Evolutionary conservation across 495 filamentous ascomycete species (phyloP).

Genomic region (Corynascus novoguineensis): DNA sequence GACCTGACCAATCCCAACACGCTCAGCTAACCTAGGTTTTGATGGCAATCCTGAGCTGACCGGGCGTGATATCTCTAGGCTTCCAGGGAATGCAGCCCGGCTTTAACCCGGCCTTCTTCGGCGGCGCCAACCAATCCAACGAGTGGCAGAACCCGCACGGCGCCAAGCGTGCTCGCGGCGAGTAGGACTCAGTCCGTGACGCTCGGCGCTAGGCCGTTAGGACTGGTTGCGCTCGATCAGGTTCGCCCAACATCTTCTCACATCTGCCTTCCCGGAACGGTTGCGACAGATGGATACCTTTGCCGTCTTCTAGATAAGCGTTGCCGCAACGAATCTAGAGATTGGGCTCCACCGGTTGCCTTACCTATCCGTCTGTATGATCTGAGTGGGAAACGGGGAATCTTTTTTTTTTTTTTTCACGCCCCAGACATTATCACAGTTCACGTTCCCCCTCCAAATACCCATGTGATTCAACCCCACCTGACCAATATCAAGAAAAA

Average conservation of each 20-base stretch:
- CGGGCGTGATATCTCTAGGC: constrained; percentile 33
- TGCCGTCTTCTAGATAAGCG: not conserved
- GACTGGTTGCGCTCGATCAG: not conserved
- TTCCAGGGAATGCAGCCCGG: constrained; percentile 64
- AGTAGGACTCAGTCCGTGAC: constrained; percentile 23
- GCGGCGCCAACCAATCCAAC: constrained; percentile 19
- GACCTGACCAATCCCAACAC: not conserved
- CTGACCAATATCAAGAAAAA: not conserved
- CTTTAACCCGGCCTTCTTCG: constrained; percentile 81
- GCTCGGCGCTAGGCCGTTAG: not conserved
- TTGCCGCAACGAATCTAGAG: not conserved
- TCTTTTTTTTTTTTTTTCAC: not conserved
- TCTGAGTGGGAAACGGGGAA: not conserved
- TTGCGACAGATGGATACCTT: too few relatives aligned
- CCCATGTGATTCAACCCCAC: not conserved
- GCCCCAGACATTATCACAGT: not conserved
- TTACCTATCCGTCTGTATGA: not conserved
- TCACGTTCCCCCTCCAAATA: not conserved
- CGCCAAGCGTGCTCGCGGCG: constrained; percentile 63
- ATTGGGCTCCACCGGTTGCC: not conserved
- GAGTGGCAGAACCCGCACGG: constrained; percentile 77
- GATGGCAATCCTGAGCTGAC: not conserved
- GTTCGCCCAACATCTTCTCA: not conserved
- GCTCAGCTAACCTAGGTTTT: too few relatives aligned
- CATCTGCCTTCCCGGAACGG: not conserved